These are phyloP conservation scores for Sideroxylon spinosum DNA, from an alignment of 179 eudicot species.

Conservation along the genomic window DNA sequence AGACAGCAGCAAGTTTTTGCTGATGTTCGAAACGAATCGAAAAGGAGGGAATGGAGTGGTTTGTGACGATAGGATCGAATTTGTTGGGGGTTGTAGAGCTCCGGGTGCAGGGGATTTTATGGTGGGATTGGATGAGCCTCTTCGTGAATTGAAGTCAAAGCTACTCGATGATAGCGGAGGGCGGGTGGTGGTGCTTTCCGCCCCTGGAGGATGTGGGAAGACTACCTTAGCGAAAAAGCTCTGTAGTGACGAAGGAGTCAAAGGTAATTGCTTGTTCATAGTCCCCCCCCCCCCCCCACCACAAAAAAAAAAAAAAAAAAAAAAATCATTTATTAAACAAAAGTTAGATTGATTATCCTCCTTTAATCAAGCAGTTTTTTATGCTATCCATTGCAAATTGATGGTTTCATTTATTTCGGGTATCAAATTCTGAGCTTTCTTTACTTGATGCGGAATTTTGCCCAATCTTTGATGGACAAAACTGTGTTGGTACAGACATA, in stretches of 20 bases:
- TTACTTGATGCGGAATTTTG: no score
- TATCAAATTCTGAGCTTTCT: no score
- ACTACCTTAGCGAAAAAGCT: slow-evolving; percentile 26
- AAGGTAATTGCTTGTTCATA: slow-evolving; percentile 11
- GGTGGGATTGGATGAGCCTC: slow-evolving; percentile 16
- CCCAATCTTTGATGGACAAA: background rate
- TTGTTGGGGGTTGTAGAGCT: slow-evolving; percentile 25
- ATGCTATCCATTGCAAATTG: no score
- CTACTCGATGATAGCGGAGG: background rate
- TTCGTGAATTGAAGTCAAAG: slow-evolving; percentile 8
- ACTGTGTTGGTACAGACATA: slow-evolving; percentile 13
- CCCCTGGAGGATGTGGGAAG: slow-evolving; percentile 12
- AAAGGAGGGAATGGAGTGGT: background rate
- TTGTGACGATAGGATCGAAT: no score
- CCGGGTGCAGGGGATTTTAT: slow-evolving; percentile 22
- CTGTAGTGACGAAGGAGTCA: slow-evolving; percentile 21
- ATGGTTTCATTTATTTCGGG: no score
- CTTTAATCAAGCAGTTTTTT: no score
- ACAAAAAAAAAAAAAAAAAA: no score
- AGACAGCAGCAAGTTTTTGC: background rate
- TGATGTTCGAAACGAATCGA: background rate
- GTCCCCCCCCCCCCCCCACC: no score
- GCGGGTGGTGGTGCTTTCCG: slow-evolving; percentile 15
- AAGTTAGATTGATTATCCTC: no score
- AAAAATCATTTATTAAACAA: no score